Conservation (phyloP, 2,329 filamentous ascomycete genomes). For the Cordyceps pruinosa region DNA sequence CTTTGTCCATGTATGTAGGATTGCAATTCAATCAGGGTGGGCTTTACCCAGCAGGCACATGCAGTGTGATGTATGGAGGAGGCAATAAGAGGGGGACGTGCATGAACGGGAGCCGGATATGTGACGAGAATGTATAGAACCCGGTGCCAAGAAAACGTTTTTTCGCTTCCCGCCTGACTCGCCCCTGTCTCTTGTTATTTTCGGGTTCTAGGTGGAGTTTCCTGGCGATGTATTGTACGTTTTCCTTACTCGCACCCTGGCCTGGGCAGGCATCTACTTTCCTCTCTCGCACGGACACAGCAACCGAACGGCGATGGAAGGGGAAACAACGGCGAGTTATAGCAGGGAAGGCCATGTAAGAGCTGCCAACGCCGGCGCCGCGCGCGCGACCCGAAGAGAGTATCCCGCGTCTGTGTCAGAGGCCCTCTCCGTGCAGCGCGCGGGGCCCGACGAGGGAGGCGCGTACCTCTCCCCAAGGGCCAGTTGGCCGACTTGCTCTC, state of each 20-base stretch:
- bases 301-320: background rate
- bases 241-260: background rate
- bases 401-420: too few relatives aligned
- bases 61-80: background rate
- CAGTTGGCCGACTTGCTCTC: background rate
- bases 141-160: conserved; percentile 6
- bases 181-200: background rate
- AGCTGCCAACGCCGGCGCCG: background rate
- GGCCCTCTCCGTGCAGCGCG: too few relatives aligned
- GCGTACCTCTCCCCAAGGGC: too few relatives aligned
- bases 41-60: too few relatives aligned
- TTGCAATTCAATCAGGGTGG: background rate
- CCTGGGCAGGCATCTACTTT: background rate
- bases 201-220: background rate
- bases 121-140: background rate
- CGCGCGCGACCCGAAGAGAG: too few relatives aligned
- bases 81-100: background rate
- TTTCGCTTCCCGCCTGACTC: conserved; percentile 1
- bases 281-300: background rate
- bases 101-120: background rate
- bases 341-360: background rate
- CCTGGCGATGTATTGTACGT: background rate
- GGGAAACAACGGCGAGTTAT: background rate
- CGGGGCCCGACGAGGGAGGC: too few relatives aligned
- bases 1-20: background rate